phyloP scores from a whole-genome alignment of 164 flowering plant species.

The Aristolochia contorta region DNA sequence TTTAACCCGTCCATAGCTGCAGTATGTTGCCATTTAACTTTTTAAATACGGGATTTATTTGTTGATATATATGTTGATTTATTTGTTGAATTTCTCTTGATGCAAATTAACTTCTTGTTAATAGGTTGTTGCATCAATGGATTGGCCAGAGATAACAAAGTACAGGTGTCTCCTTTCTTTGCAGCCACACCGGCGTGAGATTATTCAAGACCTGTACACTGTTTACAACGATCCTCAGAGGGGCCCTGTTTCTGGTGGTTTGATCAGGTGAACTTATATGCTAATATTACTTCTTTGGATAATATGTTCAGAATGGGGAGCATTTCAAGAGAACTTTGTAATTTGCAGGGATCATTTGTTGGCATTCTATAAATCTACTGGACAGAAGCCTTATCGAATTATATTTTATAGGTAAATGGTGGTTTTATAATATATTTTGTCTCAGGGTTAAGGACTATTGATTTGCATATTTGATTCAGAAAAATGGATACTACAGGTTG shows the following conservation, averaged over 20 bases:
- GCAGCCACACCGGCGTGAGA: conserved; percentile 43
- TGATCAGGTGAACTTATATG: conserved; percentile 46
- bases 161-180: conserved; percentile 21
- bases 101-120: background rate
- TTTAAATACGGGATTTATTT: background rate
- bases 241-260: conserved; percentile 39
- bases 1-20: conserved; percentile 60
- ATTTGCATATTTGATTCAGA: background rate
- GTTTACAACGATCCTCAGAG: conserved; percentile 24
- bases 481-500: background rate
- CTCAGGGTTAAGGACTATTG: background rate
- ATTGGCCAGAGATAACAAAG: conserved; percentile 29
- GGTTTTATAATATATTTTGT: background rate
- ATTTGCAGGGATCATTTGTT: conserved; percentile 49
- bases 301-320: background rate
- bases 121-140: conserved; percentile 34
- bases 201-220: conserved; percentile 62
- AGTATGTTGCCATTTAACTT: conserved; percentile 14
- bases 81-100: background rate
- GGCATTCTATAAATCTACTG: conserved; percentile 41
- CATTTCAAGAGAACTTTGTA: background rate
- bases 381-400: conserved; percentile 50
- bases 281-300: background rate
- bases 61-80: background rate
- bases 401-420: conserved; percentile 61